Percentiles rank a stretch among this genome's conserved stretches.
Evolutionary conservation across 2,329 filamentous ascomycete species (phyloP).

Genomic region (Beauveria sp.): DNA sequence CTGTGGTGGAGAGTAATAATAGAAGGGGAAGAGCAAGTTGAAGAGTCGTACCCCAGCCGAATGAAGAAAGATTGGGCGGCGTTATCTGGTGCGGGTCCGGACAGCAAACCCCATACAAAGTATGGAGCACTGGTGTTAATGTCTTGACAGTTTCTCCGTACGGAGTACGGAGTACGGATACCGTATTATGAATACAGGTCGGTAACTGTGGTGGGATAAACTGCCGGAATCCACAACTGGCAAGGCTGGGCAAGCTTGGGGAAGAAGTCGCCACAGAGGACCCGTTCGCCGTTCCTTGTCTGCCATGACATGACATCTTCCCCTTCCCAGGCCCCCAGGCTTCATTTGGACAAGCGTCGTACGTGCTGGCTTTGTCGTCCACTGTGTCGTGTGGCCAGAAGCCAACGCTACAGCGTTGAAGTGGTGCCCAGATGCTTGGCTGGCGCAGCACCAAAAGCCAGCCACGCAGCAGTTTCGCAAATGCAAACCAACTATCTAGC

Average conservation of each 20-base stretch:
- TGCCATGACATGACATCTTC: too few species aligned
- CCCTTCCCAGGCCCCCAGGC: too few species aligned
- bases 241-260: neutral
- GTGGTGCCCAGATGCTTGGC: too few species aligned
- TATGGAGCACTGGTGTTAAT: neutral
- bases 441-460: too few species aligned
- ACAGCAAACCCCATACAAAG: neutral
- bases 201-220: neutral
- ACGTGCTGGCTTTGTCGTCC: too few species aligned
- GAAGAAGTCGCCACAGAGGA: neutral
- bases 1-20: neutral
- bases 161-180: neutral
- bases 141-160: neutral
- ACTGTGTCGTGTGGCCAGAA: too few species aligned
- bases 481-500: too few species aligned
- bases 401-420: too few species aligned
- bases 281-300: too few species aligned
- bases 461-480: too few species aligned
- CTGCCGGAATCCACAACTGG: neutral
- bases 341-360: too few species aligned
- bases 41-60: neutral
- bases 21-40: neutral
- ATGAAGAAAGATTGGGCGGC: constrained; percentile 1
- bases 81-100: neutral
- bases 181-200: neutral